Evolutionary conservation across 768 basidiomycete genomes (phyloP), one percentile per base, ranked within the genome.

Genomic region (Trametes maxima): DNA sequence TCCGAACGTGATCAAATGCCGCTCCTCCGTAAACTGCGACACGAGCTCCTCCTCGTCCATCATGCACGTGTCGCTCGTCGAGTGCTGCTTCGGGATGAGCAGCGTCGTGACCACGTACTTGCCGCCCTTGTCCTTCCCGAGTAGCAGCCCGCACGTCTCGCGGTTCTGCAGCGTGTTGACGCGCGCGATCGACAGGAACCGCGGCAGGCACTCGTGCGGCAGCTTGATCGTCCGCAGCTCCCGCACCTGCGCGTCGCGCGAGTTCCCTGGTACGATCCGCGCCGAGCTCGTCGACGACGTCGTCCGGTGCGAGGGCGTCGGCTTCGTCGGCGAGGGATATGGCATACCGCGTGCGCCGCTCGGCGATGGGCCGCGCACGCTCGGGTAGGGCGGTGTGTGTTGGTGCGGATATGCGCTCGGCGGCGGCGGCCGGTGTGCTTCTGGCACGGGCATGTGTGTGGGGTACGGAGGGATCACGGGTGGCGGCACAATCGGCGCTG

Each of bases 41-140:
- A 94, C 91, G 47, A 92, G 76, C 71, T 95, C 94, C 67, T 95
- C 94, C 70, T 90, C 87, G 54, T 92, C 88, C 89, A 94, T 95
- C 35, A 87, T 86, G 73, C 94, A 96, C n/a, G 92, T 93, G 76
- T 96, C 92, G 59, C 88, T 86, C 64, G 92, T 93, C 60, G 90
- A 88, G 59, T 86, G 87, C 69, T 96, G 94, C 73, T 84, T 90
- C n/a, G 94, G 94, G 17, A 96, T 87, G 69, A 96, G 74, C 69
- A 96, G 72, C 49, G 88, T 90, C 57, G 91, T 87, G n/a, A 95
- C 90, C 2, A 83, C 73, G 49, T 76, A 93, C 71, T 82, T 85
- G 68, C 78, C 79, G 28, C 84, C 84, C 57, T 76, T 72, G 59
- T 78, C 77, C 71, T 80, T 86, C n/a, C 94, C 94, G 7, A 95